Base-by-base conservation (phyloP, 352 stramenopile species). In the Globisporangium emineosum region DNA sequence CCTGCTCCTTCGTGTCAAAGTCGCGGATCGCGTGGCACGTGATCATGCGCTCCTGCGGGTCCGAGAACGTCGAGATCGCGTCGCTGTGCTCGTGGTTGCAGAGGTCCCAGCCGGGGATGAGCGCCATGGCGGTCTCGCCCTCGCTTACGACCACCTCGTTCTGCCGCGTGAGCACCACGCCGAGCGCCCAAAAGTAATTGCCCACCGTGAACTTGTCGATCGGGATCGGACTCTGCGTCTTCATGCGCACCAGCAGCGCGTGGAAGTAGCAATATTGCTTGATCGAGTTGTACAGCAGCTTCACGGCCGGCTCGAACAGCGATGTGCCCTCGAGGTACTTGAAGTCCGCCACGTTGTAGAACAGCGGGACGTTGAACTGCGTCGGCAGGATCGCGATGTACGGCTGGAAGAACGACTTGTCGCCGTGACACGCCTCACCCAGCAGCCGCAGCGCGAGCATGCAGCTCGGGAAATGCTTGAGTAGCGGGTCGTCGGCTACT, bases 21-120 rank as follows among this genome's bases (percentile, higher is more conserved):
- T 19, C 58, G 7, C 65, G 68, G 58, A 83, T 81, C 5, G 79
- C 71, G 35, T 77, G 62, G 64, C 76, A 86, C 51, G 62, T 51
- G n/a, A 89, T 71, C 6, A 74, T 12, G 13, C 65, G 64, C 29
- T 58, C 52, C 3, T 27, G 57, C 27, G 72, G 60, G 54, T 86
- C 76, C 17, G 67, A 78, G 51, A 79, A 84, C 7, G 77, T 84
- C 9, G 68, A 71, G 67, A 86, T 79, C 2, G 57, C 45, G 3
- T 73, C 70, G 27, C 72, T 73, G n/a, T 62, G 54, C 50, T 84
- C 79, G 66, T 89, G 79, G 63, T 89, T 89, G 69, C 77, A 87
- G 63, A 89, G 73, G 52, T 89, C 79, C 77, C 79, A 89, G 5
- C 79, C 77, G 0, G 79, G 79, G 50, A 89, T 87, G 43, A 89